phyloP scores from a whole-genome alignment of 768 basidiomycete genomes.

The Cytidiella melzeri region DNA sequence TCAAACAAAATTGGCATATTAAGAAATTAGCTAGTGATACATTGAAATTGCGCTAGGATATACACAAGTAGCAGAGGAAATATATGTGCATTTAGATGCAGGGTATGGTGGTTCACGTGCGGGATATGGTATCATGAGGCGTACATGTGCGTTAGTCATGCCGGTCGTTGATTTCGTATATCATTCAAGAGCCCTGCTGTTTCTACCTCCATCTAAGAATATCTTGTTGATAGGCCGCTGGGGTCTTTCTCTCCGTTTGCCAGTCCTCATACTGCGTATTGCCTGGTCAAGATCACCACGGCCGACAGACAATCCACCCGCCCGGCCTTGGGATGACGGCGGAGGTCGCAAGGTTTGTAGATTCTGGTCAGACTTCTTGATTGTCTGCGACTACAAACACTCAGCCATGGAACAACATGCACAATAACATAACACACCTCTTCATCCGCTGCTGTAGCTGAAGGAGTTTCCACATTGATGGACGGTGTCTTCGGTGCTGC shows the following conservation, averaged over 20 bases:
- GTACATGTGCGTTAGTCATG: not conserved
- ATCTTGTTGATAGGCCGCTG: slow-evolving; percentile 70
- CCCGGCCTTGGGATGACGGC: slow-evolving; percentile 35
- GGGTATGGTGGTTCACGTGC: not conserved
- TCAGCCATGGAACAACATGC: not conserved
- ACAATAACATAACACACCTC: slow-evolving; percentile 9
- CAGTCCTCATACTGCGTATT: slow-evolving; percentile 73
- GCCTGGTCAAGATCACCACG: slow-evolving; percentile 82
- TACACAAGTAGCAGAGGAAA: no score
- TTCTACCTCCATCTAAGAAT: slow-evolving; percentile 58
- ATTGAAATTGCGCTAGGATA: no score
- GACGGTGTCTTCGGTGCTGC: slow-evolving; percentile 13
- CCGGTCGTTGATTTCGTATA: not conserved
- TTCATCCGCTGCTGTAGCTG: slow-evolving; percentile 13
- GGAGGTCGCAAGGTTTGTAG: slow-evolving; percentile 26
- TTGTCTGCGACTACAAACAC: slow-evolving; percentile 29
- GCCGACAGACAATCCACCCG: slow-evolving; percentile 50
- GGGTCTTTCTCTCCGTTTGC: slow-evolving; percentile 46
- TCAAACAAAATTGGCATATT: no score
- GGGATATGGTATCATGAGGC: not conserved
- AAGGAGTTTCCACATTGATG: slow-evolving; percentile 13
- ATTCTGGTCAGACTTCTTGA: slow-evolving; percentile 28
- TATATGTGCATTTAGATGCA: no score
- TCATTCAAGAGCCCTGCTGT: slow-evolving; percentile 26
- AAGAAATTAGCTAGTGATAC: no score